Base-by-base conservation (phyloP, 805 yeast species). In the Candida bentonensis region DNA sequence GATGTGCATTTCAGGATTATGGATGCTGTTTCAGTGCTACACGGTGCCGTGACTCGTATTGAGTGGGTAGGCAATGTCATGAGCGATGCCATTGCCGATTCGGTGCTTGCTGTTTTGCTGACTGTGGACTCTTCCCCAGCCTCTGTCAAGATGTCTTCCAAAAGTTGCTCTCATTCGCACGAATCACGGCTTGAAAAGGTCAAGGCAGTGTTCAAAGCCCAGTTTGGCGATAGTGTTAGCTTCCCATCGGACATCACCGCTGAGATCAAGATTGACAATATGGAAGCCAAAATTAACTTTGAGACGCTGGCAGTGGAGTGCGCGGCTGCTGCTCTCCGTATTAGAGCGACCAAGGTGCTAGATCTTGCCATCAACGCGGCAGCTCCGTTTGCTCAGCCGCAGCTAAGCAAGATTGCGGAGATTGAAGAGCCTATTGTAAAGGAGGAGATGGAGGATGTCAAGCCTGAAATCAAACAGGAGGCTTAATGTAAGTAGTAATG, bases 81-180 rank as follows among this genome's bases (percentile, higher is more conserved):
- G 65, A 88, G 83, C 48, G 98, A 92, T 56, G 81, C 96, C 0
- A 75, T 92, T 49, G 98, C 98, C 0, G 99, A 92, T 57, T 80
- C 95, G 15, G 82, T 87, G 1, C 74, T 92, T 47, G 96, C 96
- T 0, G 86, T 92, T 30, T 62, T 92, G 25, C 72, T 89, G 62
- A 84, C 95, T 40, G 92, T 89, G 36, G 98, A 92, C 59, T 80
- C 95, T 0, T 79, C 95, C 0, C 96, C 96, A 9, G 94, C 96
- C 1, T 85, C 96, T 4, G 95, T 92, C 23, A 92, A 89, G 58
- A 61, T 86, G 50, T 78, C 95, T 13, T 78, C 94, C 3, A 71
- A 72, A 44, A 30, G 36, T 17, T 30, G 36, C 20, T 9, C 36
- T n/a, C 36, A 30, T n/a, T 4, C 20, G 17, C 17, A 9, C 7